Percentiles rank a stretch among this genome's conserved stretches.
These are phyloP conservation scores for Elongisporangium prolatum DNA, from an alignment of 352 stramenopile species.

Conservation along the genomic window DNA sequence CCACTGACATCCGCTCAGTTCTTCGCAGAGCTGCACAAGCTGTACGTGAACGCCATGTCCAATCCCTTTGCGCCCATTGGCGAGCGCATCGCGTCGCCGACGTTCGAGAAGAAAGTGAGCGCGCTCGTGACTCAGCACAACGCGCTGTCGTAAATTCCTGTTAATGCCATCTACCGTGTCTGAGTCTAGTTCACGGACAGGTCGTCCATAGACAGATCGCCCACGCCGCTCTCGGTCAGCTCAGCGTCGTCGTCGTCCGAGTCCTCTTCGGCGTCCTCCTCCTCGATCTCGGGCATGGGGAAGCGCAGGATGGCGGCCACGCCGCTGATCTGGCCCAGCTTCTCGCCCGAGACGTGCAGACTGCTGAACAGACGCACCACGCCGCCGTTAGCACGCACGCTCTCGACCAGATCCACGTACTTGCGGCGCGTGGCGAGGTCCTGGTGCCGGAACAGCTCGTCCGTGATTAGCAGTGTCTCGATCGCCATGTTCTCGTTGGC, in stretches of 20 bases:
- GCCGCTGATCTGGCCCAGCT: slow-evolving; percentile 93
- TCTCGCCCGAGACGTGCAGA: slow-evolving; percentile 94
- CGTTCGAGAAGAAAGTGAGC: slow-evolving; percentile 77
- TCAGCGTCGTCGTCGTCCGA: slow-evolving; percentile 34
- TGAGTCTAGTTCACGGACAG: slow-evolving; percentile 13
- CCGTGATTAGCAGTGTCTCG: slow-evolving; percentile 94
- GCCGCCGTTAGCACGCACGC: slow-evolving; percentile 88
- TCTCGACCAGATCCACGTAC: slow-evolving; percentile 95
- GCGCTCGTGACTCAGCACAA: slow-evolving; percentile 78
- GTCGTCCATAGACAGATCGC: slow-evolving; percentile 61
- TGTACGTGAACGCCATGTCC: slow-evolving; percentile 86
- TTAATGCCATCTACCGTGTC: slow-evolving; percentile 9
- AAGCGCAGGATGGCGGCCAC: slow-evolving; percentile 95
- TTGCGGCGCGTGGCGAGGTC: slow-evolving; percentile 87
- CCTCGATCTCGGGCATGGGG: slow-evolving; percentile 95
- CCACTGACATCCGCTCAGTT: slow-evolving; percentile 36
- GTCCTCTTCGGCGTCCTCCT: slow-evolving; percentile 77
- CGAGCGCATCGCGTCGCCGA: slow-evolving; percentile 74
- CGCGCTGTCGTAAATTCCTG: slow-evolving; percentile 5
- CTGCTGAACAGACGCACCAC: slow-evolving; percentile 93
- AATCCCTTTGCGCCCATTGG: slow-evolving; percentile 82
- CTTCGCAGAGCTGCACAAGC: slow-evolving; percentile 75
- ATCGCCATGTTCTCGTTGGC: slow-evolving; percentile 93
- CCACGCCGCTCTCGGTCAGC: slow-evolving; percentile 41
- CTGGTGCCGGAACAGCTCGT: slow-evolving; percentile 92